Evolutionary conservation across 2,329 filamentous ascomycete genomes (phyloP), one percentile per base, ranked within the genome.

Genomic region (Hirsutella thompsonii): DNA sequence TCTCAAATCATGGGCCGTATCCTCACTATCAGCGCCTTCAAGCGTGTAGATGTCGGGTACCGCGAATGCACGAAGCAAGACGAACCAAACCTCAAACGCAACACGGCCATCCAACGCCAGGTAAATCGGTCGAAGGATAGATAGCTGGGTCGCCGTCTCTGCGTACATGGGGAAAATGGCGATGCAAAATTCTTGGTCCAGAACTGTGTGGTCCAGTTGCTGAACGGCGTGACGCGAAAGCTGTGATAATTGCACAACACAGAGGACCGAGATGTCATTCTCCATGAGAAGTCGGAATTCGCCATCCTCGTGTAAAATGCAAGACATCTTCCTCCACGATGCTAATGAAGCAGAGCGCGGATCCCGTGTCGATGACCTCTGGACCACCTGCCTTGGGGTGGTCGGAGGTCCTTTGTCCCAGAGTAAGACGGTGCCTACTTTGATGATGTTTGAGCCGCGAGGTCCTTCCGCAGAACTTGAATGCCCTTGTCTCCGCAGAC

Each of bases 61-160:
- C 0, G 90, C 87, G 58, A 95, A 95, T 0, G 90, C 88, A 46
- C 90, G 78, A 23, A 98, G 61, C 9, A 98, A 67, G 6, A 94
- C 89, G 53, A 94, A 90, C 92, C 92, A 98, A 11, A 95, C 92
- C 57, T 98, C 92, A 52, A 93, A 94, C n/a, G 94, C 69, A 6
- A 94, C 79, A 34, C 89, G 76, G 20, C 78, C 89, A 50, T 96
- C 90, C 36, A 95, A 64, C 3, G 86, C 83, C 28, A 98, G 69
- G 56, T 94, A 95, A 29, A 96, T 80, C 0, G 92, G 90, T n/a
- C 85, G 79, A 44, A 87, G 80, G 21, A 90, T 75, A 6, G 83
- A 82, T 42, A 90, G 69, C 16, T 82, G 74, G 3, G 77, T 82
- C 1, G 85, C 75, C 18, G 77, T 78, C 9, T 83, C 72, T 1